Evolutionary conservation across 208 protist species (phyloP).

Genomic region (Paratrypanosoma confusum): DNA sequence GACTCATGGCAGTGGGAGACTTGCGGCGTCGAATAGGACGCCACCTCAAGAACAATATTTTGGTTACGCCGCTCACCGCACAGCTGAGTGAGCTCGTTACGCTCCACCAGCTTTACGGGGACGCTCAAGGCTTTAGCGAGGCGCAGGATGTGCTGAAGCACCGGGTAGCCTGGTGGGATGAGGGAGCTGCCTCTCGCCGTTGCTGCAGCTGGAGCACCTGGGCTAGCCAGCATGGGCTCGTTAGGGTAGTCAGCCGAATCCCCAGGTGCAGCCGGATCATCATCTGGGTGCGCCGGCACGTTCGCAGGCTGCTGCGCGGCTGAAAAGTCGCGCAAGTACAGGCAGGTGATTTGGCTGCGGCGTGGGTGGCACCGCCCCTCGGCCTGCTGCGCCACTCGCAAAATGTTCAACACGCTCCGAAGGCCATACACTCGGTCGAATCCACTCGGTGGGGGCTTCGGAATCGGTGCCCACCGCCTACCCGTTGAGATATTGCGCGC

Average conservation of each 20-base stretch:
- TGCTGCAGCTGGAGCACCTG: too few relatives aligned
- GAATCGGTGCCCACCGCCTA: slow-evolving; percentile 54
- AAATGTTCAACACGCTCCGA: slow-evolving; percentile 44
- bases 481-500: slow-evolving; percentile 48
- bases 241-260: too few relatives aligned
- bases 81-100: slow-evolving; percentile 50
- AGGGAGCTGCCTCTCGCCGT: too few relatives aligned
- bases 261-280: too few relatives aligned
- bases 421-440: slow-evolving; percentile 60
- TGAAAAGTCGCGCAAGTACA: slow-evolving; percentile 68
- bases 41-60: slow-evolving; percentile 66
- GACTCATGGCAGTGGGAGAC: too few relatives aligned
- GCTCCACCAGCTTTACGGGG: slow-evolving; percentile 43
- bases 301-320: slow-evolving; percentile 13
- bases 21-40: too few relatives aligned
- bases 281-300: too few relatives aligned
- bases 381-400: slow-evolving; percentile 17
- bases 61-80: slow-evolving; percentile 75
- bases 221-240: too few relatives aligned
- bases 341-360: slow-evolving; percentile 12
- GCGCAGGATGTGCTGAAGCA: slow-evolving; percentile 39
- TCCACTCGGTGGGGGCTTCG: slow-evolving; percentile 47
- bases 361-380: slow-evolving; percentile 11
- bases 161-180: slow-evolving; percentile 42
- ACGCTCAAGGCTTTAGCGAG: slow-evolving; percentile 42